Conservation (phyloP, 1,284 basidiomycete genomes). For the Tetrapyrgos nigripes region DNA sequence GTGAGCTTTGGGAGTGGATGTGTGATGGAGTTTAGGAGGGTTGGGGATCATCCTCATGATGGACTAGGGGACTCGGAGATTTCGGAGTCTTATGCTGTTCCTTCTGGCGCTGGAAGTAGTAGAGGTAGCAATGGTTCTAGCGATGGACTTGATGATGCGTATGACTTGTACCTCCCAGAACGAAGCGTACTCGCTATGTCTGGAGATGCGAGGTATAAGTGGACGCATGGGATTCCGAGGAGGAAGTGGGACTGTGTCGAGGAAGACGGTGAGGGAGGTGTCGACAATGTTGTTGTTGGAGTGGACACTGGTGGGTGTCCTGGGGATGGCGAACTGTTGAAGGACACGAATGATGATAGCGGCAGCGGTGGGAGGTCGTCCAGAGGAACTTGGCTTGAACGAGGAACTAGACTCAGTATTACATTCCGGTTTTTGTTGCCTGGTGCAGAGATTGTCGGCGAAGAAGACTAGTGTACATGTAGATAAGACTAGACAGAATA, state of each 20-base stretch:
- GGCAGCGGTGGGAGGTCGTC: background rate
- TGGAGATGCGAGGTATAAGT: conserved; percentile 73
- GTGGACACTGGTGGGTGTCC: background rate
- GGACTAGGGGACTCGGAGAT: too few relatives aligned
- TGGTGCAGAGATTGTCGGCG: conserved; percentile 77
- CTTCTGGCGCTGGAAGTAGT: background rate
- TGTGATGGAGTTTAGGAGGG: conserved; percentile 70
- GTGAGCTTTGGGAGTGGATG: conserved; percentile 77
- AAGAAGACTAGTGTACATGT: too few relatives aligned
- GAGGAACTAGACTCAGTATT: conserved; percentile 71
- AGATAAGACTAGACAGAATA: too few relatives aligned
- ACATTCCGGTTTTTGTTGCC: conserved; percentile 82
- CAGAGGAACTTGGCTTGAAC: conserved; percentile 47
- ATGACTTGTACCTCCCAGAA: conserved; percentile 68
- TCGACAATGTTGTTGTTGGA: background rate
- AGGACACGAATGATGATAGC: background rate
- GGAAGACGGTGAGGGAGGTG: conserved; percentile 31
- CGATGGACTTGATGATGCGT: conserved; percentile 17
- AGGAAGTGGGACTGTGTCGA: conserved; percentile 55
- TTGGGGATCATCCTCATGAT: conserved; percentile 7
- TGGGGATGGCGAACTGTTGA: too few relatives aligned
- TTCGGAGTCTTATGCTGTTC: too few relatives aligned
- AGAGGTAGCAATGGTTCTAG: background rate
- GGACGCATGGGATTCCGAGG: conserved; percentile 71
- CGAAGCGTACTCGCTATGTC: conserved; percentile 74